phyloP scores from a whole-genome alignment of 2,329 filamentous ascomycete species.

The Botryosphaeria dothidea region DNA sequence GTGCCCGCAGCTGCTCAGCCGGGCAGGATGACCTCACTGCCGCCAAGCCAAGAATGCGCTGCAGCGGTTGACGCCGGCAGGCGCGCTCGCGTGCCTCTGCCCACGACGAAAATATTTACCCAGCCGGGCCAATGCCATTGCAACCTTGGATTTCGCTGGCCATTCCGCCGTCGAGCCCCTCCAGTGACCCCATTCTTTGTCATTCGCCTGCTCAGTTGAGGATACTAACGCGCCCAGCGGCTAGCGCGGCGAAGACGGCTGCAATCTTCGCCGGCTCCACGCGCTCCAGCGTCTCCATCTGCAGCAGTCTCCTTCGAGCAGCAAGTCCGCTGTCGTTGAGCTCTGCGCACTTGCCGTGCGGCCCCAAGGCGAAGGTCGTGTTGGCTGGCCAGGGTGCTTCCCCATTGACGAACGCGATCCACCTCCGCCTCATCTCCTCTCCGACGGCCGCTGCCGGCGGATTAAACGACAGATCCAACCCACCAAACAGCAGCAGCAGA shows the following conservation, averaged over 20 bases:
- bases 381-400: conserved; percentile 38
- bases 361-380: conserved; percentile 42
- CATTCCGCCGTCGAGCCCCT: background rate
- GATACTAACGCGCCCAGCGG: conserved; percentile 45
- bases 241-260: conserved; percentile 34
- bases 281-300: conserved; percentile 33
- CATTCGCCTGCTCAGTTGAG: conserved; percentile 9
- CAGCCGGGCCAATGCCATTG: background rate
- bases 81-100: background rate
- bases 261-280: conserved; percentile 33
- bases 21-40: conserved; percentile 3
- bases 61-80: background rate
- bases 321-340: conserved; percentile 36
- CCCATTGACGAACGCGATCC: conserved; percentile 43
- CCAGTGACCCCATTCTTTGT: background rate
- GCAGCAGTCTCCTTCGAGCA: conserved; percentile 33
- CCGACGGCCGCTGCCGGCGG: conserved; percentile 36
- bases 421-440: conserved; percentile 41
- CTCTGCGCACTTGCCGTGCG: conserved; percentile 37
- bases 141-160: background rate
- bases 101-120: conserved; percentile 13
- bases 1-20: background rate
- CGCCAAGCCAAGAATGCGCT: conserved; percentile 10
- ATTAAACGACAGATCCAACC: conserved; percentile 40
- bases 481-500: conserved; percentile 47